Conservation (phyloP, 164 flowering plant species). For the Chloranthus sessilifolius region DNA sequence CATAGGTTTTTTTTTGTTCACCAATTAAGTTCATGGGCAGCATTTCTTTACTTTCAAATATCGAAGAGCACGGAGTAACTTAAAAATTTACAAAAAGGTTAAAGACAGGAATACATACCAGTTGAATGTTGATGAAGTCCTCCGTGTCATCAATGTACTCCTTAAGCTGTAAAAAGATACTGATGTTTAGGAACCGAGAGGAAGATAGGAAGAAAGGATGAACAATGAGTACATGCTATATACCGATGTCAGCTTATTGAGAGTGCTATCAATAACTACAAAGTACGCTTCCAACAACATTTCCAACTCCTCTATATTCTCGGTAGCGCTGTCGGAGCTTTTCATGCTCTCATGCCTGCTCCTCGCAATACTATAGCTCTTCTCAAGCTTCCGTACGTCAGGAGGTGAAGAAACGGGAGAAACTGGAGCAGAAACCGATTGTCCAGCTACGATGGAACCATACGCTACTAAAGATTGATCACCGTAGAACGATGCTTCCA, state of each 20-base stretch:
- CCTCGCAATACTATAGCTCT: conserved; percentile 67
- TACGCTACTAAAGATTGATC: conserved; percentile 71
- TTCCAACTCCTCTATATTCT: conserved; percentile 79
- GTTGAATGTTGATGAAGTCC: conserved; percentile 68
- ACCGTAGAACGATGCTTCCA: conserved; percentile 66
- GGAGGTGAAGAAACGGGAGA: conserved; percentile 94
- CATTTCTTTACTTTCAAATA: too few relatives aligned
- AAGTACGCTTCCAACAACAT: conserved; percentile 94
- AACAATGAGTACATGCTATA: neutral
- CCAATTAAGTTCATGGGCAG: too few relatives aligned
- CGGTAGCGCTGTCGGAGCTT: conserved; percentile 60
- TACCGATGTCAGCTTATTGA: conserved; percentile 94
- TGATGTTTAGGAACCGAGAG: neutral
- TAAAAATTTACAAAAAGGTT: neutral
- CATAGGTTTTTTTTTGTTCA: too few relatives aligned
- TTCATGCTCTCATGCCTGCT: conserved; percentile 82
- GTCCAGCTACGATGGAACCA: conserved; percentile 46
- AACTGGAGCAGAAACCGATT: conserved; percentile 83
- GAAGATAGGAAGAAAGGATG: neutral
- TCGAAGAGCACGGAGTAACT: too few relatives aligned
- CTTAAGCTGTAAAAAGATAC: conserved; percentile 51
- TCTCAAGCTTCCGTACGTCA: conserved; percentile 65
- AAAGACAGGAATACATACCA: conserved; percentile 38
- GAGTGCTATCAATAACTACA: conserved; percentile 85
- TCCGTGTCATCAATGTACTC: conserved; percentile 26